A percentile compares a stretch with the other conserved stretches of the same genome.
These are phyloP conservation scores for Pseudopithomyces maydicus DNA, from an alignment of 2,329 filamentous ascomycete genomes.

Conservation along the genomic window DNA sequence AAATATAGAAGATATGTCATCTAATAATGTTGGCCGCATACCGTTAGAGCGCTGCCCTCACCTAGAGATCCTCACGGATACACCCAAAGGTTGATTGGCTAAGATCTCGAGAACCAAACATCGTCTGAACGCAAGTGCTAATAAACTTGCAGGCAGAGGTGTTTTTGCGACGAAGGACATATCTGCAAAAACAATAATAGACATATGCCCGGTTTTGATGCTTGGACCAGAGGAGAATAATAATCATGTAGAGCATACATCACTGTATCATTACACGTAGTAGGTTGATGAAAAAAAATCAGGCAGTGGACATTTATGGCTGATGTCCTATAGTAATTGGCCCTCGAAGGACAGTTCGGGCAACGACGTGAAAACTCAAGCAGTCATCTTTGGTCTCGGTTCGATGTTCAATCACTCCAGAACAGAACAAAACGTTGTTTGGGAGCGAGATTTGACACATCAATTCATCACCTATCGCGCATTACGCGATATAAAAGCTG, in stretches of 20 bases:
- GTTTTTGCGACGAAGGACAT: constrained; percentile 57
- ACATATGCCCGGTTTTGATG: constrained; percentile 59
- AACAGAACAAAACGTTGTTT: constrained; percentile 59
- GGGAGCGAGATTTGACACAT: constrained; percentile 55
- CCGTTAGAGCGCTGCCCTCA: constrained; percentile 49
- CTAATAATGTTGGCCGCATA: constrained; percentile 17
- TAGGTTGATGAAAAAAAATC: constrained; percentile 31
- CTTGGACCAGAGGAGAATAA: constrained; percentile 55
- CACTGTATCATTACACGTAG: constrained; percentile 63
- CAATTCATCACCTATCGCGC: constrained; percentile 56
- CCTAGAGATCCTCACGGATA: constrained; percentile 53
- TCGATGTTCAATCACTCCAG: constrained; percentile 64
- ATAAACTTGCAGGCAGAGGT: constrained; percentile 52
- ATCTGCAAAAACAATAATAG: constrained; percentile 54
- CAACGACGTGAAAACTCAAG: constrained; percentile 52
- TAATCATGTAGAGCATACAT: constrained; percentile 55
- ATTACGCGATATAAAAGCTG: constrained; percentile 54
- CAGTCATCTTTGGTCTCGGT: constrained; percentile 60
- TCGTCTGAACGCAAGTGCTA: background rate
- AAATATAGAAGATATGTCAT: background rate
- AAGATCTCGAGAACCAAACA: background rate
- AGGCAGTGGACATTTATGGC: no score
- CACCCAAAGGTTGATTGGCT: constrained; percentile 54
- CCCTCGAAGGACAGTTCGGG: constrained; percentile 31
- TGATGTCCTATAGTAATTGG: constrained; percentile 47